Base-by-base conservation (phyloP, 257 asterid genomes). In the Ilex aquifolium region DNA sequence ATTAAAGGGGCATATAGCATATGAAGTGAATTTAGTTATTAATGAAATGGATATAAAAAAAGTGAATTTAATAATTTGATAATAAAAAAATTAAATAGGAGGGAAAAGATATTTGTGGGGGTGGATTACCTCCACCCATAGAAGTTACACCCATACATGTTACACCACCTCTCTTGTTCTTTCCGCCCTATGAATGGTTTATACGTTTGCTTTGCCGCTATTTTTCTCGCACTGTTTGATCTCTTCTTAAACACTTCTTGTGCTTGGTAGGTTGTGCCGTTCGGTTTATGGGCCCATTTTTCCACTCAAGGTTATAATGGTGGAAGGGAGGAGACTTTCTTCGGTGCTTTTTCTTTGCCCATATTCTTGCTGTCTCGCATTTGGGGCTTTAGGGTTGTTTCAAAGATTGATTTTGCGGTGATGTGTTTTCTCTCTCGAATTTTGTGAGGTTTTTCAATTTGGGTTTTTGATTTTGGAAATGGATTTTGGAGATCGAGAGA, bases 181-280 rank as follows among this genome's bases (percentile, higher is more conserved):
- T 53, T 21, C 31, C 30, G 14, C 57, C 15, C 57, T 53, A 21
- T 53, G 14, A 53, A 21, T 53, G 57, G 57, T 53, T 53, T 53
- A 53, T 53, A 53, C 29, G 57, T 53, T 53, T 53, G 27, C n/a
- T 53, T 14, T 21, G 57, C 15, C 15, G 5, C 31, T 53, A 10
- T 46, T 46, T 46, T 14, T 10, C 52, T 46, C 52, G 11, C 13
- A 4, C 52, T 11, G n/a, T 46, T 46, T 46, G 52, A 12, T 46
- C 52, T 14, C 52, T 46, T 46, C 52, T 46, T 46, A 36, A 53
- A 53, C 57, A 15, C 31, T 14, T 17, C 57, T 53, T 53, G 57
- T 53, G 57, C 57, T 53, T 53, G 57, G 57, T 53, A 16, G 11
- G 29, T 53, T 53, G 57, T 10, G 57, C 57, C 57, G 52, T 46